Evolutionary conservation across 106 monocot species (phyloP), one percentile per base, ranked within the genome.

Genomic region (Platanthera zijinensis): DNA sequence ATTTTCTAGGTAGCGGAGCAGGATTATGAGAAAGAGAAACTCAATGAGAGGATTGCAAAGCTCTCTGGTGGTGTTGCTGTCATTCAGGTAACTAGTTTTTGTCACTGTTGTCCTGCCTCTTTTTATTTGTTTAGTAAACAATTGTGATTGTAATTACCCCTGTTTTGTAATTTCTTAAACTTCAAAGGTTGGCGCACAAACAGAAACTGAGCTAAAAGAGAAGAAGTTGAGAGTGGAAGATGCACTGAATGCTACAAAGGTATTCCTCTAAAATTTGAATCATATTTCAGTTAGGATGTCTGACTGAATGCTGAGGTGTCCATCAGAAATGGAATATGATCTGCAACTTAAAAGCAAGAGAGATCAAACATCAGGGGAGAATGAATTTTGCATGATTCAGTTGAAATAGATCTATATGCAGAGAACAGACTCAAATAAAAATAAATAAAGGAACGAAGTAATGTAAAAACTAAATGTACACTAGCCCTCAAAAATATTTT

Each of bases 11-110:
- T 51, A 72, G 82, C 88, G 7, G 91, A 91, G 17, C 91, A 91
- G 69, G 89, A 92, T 68, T 92, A 89, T 79, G 89, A 89, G 30
- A 92, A 86, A 78, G 89, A 92, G 61, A 92, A 89, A 32, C 84
- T 92, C 22, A 92, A 81, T 73, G 91, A 92, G 83, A 89, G 91
- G 68, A 92, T 92, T 64, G 91, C 91, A 2, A 92, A 89, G 50
- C 88, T 92, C 19, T 86, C 88, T 83, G 91, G 91, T 78, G 91
- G 88, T 84, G 89, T 89, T 81, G 91, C 91, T 75, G 89, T 92
- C 64, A 89, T 92, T 79, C 91, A 92, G 91, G 91, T 92, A 78
- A 12, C 14, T 54, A 0, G 4, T 18, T 8, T 10, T 3, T 70
- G 11, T 2, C 48, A 70, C 10, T 14, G 5, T 17, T 70, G 8